Evolutionary conservation across 148 eudicot genomes (phyloP).

Genomic region (Camellia japonica): DNA sequence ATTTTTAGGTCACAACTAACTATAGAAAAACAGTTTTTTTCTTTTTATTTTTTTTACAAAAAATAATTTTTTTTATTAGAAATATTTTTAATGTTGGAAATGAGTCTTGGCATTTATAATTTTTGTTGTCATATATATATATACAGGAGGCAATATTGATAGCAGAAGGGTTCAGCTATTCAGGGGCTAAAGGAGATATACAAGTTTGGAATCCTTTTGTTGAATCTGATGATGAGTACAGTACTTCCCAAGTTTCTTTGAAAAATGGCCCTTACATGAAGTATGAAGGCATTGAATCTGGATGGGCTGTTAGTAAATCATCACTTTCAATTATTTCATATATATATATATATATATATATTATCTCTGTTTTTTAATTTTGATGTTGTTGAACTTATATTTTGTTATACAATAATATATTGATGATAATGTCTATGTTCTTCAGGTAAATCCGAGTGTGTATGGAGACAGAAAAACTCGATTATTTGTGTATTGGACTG

Average conservation of each 20-base stretch:
- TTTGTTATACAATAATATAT: neutral
- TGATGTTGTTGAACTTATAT: too few species aligned
- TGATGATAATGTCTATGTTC: neutral
- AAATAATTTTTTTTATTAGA: neutral
- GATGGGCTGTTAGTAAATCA: constrained; percentile 59
- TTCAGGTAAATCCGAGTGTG: constrained; percentile 63
- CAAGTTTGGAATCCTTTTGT: constrained; percentile 52
- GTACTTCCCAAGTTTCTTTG: constrained; percentile 51
- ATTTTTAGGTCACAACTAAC: too few species aligned
- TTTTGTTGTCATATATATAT: neutral
- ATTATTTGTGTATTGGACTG: constrained; percentile 64
- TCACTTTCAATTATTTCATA: neutral
- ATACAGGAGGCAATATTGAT: constrained; percentile 39
- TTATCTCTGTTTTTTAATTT: neutral
- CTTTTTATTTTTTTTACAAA: too few species aligned
- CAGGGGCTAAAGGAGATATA: constrained; percentile 47
- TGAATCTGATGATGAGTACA: constrained; percentile 50
- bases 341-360: too few species aligned
- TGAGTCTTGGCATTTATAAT: neutral
- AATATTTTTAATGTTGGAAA: too few species aligned
- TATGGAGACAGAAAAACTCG: constrained; percentile 61
- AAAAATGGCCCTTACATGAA: constrained; percentile 32
- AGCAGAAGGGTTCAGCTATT: constrained; percentile 33
- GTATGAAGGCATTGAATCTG: constrained; percentile 47
- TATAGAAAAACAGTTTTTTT: too few species aligned